A percentile compares a stretch with the other conserved stretches of the same genome.
Evolutionary conservation across 768 basidiomycete genomes (phyloP).

Genomic region (Boletellus emodensis): DNA sequence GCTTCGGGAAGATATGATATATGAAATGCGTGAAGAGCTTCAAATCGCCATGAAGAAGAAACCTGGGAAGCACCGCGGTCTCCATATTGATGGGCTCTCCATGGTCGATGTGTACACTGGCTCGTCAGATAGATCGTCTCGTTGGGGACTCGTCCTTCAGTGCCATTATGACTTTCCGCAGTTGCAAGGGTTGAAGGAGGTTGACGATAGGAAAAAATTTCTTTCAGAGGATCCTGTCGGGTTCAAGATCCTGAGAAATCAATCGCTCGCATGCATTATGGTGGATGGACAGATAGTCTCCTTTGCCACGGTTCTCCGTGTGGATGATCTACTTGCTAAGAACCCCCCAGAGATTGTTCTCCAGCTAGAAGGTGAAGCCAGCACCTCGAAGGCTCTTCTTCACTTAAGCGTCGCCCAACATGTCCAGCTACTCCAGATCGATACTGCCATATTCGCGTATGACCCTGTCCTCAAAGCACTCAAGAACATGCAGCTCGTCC

Average conservation of each 20-base stretch:
- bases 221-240: constrained; percentile 34
- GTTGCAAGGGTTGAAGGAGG: constrained; percentile 25
- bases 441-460: constrained; percentile 61
- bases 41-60: constrained; percentile 41
- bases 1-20: constrained; percentile 60
- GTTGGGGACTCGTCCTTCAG: constrained; percentile 42
- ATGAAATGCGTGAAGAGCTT: constrained; percentile 57
- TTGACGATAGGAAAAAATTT: constrained; percentile 37
- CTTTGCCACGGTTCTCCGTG: constrained; percentile 53
- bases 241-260: constrained; percentile 46
- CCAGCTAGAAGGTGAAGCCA: constrained; percentile 47
- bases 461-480: constrained; percentile 59
- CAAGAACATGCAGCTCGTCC: constrained; percentile 44
- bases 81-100: constrained; percentile 36
- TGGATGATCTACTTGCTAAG: constrained; percentile 47
- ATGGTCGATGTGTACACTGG: constrained; percentile 38
- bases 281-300: constrained; percentile 45
- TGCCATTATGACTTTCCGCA: constrained; percentile 37
- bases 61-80: constrained; percentile 38
- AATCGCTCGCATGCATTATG: constrained; percentile 53
- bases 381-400: constrained; percentile 38
- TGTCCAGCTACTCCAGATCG: constrained; percentile 51
- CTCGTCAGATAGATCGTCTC: constrained; percentile 26
- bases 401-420: constrained; percentile 35
- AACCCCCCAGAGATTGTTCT: constrained; percentile 50